Evolutionary conservation across 345 rosid genomes (phyloP), one percentile per base, ranked within the genome.

Genomic region (Anastatica hierochuntica): DNA sequence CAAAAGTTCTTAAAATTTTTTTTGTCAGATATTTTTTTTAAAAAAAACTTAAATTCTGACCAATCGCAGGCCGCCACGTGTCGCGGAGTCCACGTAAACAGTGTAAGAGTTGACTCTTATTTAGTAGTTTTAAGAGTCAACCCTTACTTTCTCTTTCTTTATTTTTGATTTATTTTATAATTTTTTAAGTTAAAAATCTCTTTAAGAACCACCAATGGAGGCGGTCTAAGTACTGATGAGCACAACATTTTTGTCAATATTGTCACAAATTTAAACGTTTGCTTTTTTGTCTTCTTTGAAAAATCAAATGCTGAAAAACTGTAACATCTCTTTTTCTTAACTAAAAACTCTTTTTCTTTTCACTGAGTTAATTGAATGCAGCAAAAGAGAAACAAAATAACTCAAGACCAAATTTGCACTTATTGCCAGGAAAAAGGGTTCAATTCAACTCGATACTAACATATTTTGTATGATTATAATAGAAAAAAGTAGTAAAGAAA

Each of bases 381-480:
- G 64, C 66, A 67, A 56, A 83, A 68, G 68, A 53, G 71, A 72
- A 62, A 33, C n/a, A 38, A 49, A 53, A 68, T 48, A 35, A 49
- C 27, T 47, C 36, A 43, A 42, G 27, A 50, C 68, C 50, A 31
- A 27, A 11, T 63, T 78, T 73, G 69, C 67, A 74, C 69, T 61
- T 63, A 69, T 77, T 64, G 50, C 27, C 66, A 27, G 26, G n/a
- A 62, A 74, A 34, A 60, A 69, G 15, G 29, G 45, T 34, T 36
- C 44, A 31, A 14, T 66, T 49, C 45, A 42, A 14, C n/a, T n/a
- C n/a, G n/a, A n/a, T n/a, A 18, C 4, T 5, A 20, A 20, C 41
- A 50, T 58, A 36, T 51, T 43, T 29, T 31, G 1, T 31, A 31
- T 29, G 3, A 29, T 29, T 4, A 24, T 3, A 24, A 24, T 24